Evolutionary conservation across 2,329 filamentous ascomycete genomes (phyloP).

Genomic region (Diplodia seriata): DNA sequence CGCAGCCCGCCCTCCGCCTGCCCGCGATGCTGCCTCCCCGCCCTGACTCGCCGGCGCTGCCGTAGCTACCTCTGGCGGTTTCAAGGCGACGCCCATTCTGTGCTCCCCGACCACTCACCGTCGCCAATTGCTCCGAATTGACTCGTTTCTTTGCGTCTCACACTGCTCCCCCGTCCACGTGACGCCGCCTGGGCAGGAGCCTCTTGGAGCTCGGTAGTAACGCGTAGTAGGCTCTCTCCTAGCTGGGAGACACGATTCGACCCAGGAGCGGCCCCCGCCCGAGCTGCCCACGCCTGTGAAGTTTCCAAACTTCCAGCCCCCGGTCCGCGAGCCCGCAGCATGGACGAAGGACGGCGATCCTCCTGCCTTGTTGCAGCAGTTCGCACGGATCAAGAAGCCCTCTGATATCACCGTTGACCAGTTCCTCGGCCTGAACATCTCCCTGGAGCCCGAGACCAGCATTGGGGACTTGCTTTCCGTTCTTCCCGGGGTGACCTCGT

Average conservation of each 20-base stretch:
- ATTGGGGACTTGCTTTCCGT: conserved; percentile 51
- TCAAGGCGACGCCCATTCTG: conserved; percentile 21
- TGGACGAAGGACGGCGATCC: conserved; percentile 43
- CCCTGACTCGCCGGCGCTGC: conserved; percentile 22
- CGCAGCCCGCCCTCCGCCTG: not conserved
- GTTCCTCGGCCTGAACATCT: conserved; percentile 53
- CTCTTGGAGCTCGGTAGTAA: conserved; percentile 18
- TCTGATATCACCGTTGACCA: conserved; percentile 51
- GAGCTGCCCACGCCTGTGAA: conserved; percentile 58
- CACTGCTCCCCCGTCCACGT: conserved; percentile 25
- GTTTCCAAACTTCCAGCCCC: conserved; percentile 57
- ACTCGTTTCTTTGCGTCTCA: conserved; percentile 25
- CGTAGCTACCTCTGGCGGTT: conserved; percentile 19
- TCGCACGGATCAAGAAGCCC: conserved; percentile 50
- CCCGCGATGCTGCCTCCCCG: not conserved
- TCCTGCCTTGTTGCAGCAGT: conserved; percentile 43
- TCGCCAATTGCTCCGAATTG: not conserved
- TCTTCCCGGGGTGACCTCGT: conserved; percentile 44
- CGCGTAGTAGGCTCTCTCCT: conserved; percentile 43
- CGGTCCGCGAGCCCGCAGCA: conserved; percentile 40
- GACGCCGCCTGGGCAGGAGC: not conserved
- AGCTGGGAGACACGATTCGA: conserved; percentile 48
- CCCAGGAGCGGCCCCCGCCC: conserved; percentile 56
- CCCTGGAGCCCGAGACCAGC: conserved; percentile 45
- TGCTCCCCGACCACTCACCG: not conserved